A percentile compares a stretch with the other conserved stretches of the same genome.
phyloP scores from a whole-genome alignment of 768 basidiomycete species.

The Hericium erinaceus region DNA sequence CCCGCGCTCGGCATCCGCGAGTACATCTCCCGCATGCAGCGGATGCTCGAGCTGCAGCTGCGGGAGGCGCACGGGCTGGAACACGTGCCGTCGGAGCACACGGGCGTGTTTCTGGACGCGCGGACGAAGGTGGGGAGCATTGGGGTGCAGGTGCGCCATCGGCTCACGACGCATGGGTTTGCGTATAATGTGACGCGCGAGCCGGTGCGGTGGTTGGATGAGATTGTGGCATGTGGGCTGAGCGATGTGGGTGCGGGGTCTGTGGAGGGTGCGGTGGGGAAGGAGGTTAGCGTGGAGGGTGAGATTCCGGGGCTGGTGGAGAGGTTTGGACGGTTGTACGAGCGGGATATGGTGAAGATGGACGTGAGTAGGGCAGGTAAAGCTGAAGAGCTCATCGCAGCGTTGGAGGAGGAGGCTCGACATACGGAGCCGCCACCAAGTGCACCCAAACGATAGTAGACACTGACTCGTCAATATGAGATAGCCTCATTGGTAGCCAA shows the following conservation, averaged over 20 bases:
- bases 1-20: slow-evolving; percentile 66
- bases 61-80: slow-evolving; percentile 47
- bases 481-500: too few species aligned
- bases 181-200: slow-evolving; percentile 82
- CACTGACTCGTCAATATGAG: too few species aligned
- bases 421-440: background rate
- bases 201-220: slow-evolving; percentile 77
- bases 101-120: slow-evolving; percentile 82
- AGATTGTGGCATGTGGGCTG: slow-evolving; percentile 87
- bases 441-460: too few species aligned
- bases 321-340: slow-evolving; percentile 21
- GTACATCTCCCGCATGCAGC: slow-evolving; percentile 82
- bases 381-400: slow-evolving; percentile 16
- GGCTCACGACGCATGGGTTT: slow-evolving; percentile 93
- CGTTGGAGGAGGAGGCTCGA: slow-evolving; percentile 16
- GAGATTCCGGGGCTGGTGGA: slow-evolving; percentile 41
- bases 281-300: slow-evolving; percentile 31
- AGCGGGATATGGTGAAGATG: slow-evolving; percentile 21
- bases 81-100: slow-evolving; percentile 62
- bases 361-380: slow-evolving; percentile 16
- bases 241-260: slow-evolving; percentile 73
- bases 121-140: slow-evolving; percentile 88
- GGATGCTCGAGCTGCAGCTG: slow-evolving; percentile 56
- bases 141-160: slow-evolving; percentile 91
- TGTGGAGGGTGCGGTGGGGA: slow-evolving; percentile 38